Evolutionary conservation across 495 filamentous ascomycete genomes (phyloP), one percentile per base, ranked within the genome.

Genomic region (Margaritispora aquatica): DNA sequence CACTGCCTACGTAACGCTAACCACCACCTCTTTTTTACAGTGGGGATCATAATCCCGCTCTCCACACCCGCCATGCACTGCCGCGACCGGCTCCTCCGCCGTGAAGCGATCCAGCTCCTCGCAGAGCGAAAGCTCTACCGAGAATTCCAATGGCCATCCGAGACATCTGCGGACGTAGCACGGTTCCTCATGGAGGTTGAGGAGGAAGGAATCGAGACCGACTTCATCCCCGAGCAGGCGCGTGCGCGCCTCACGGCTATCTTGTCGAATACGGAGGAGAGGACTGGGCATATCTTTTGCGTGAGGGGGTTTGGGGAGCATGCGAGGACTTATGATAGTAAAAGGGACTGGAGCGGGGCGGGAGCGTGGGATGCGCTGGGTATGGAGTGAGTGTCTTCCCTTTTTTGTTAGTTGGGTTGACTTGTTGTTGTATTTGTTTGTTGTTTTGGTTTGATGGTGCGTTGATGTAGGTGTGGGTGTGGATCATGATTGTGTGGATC

Each of bases 121-220:
- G 2, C 8, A 0, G 10, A 9, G n/a, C 47, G 27, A 9, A 24
- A 20, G 3, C 26, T 26, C 1, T 50, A 11, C 21, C 26, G 55
- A 4, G 55, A 58, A 29, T 46, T 26, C 22, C 55, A 58, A 19
- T 58, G 55, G 55, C 44, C 26, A 5, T 36, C 26, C n/a, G 47
- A 36, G 47, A 38, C 9, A 7, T 34, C 26, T 5, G 55, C 55
- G 3, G 47, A 50, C 8, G 26, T 58, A 2, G 55, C 46, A 2
- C 24, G 7, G 0, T 58, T 34, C 17, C 20, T 58, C 1, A 58
- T 58, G 55, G 46, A 58, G 46, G 19, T 58, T 2, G 55, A 58
- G 29, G 55, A 58, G 27, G 55, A 58, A 24, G 46, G 46, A 1
- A 29, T 58, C 1, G 47, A 58, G 1, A 58, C 55, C 2, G 44